Evolutionary conservation across 2,329 filamentous ascomycete genomes (phyloP).

Genomic region (Talaromyces sp.): DNA sequence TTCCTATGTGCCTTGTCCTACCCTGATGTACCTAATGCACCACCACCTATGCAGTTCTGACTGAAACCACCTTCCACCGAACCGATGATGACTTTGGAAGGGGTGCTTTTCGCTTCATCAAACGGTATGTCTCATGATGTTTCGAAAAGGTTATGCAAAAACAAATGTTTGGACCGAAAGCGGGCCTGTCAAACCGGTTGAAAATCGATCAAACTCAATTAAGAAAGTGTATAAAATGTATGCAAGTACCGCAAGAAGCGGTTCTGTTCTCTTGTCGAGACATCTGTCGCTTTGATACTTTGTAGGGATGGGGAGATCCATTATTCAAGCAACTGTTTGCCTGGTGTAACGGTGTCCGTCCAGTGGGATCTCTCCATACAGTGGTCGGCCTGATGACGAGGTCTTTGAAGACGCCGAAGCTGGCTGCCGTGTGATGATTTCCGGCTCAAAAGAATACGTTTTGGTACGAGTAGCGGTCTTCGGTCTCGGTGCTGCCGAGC

Average conservation of each 20-base stretch:
- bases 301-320: background rate
- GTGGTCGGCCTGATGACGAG: slow-evolving; percentile 19
- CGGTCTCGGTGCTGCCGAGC: slow-evolving; percentile 21
- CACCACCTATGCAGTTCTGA: slow-evolving; percentile 1
- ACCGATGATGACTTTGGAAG: background rate
- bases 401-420: slow-evolving; percentile 24
- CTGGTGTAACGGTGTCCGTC: slow-evolving; percentile 18
- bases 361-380: slow-evolving; percentile 30
- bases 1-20: slow-evolving; percentile 1
- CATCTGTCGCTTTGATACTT: slow-evolving; percentile 14
- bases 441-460: slow-evolving; percentile 28
- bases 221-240: background rate
- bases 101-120: background rate
- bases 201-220: background rate
- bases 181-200: background rate
- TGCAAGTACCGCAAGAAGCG: slow-evolving; percentile 4
- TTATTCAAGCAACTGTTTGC: slow-evolving; percentile 19
- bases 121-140: background rate
- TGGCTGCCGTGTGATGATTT: slow-evolving; percentile 26
- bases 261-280: background rate
- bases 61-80: background rate
- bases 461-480: slow-evolving; percentile 28
- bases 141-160: slow-evolving; percentile 6
- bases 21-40: slow-evolving; percentile 1
- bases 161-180: slow-evolving; percentile 3